Evolutionary conservation across 2,329 filamentous ascomycete genomes (phyloP).

Genomic region (Xylariaceae sp.): DNA sequence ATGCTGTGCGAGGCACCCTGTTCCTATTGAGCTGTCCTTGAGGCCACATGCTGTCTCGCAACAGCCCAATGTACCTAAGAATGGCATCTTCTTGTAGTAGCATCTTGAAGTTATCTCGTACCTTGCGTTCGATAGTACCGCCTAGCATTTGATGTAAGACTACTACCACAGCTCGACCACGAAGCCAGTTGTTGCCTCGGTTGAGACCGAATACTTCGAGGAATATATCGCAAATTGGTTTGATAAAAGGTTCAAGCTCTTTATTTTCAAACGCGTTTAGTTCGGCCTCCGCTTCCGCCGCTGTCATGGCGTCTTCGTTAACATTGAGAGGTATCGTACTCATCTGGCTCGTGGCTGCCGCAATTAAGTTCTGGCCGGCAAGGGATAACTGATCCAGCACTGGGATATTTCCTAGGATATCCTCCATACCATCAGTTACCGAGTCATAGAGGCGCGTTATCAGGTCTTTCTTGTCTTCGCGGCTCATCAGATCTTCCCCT

Average conservation of each 20-base stretch:
- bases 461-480: constrained; percentile 79
- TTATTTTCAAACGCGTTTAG: constrained; percentile 90
- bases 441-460: constrained; percentile 96
- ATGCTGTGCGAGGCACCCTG: constrained; percentile 63
- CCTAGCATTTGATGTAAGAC: constrained; percentile 95
- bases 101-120: constrained; percentile 80
- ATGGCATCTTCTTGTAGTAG: constrained; percentile 80
- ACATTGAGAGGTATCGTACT: constrained; percentile 59
- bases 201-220: constrained; percentile 95
- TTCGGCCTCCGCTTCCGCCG: constrained; percentile 88
- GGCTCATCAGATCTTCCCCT: constrained; percentile 61
- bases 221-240: constrained; percentile 97
- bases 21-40: constrained; percentile 61
- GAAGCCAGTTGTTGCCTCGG: constrained; percentile 94
- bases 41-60: constrained; percentile 85
- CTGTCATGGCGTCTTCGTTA: constrained; percentile 56
- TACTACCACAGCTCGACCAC: constrained; percentile 92
- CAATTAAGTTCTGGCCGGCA: constrained; percentile 89
- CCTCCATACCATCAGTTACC: constrained; percentile 96
- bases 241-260: constrained; percentile 93
- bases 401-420: constrained; percentile 94
- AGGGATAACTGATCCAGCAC: constrained; percentile 93
- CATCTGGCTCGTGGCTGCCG: constrained; percentile 72
- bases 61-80: constrained; percentile 73
- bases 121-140: constrained; percentile 93